Conservation (phyloP, 2,329 filamentous ascomycete species). For the Waltergamsia citrina region DNA sequence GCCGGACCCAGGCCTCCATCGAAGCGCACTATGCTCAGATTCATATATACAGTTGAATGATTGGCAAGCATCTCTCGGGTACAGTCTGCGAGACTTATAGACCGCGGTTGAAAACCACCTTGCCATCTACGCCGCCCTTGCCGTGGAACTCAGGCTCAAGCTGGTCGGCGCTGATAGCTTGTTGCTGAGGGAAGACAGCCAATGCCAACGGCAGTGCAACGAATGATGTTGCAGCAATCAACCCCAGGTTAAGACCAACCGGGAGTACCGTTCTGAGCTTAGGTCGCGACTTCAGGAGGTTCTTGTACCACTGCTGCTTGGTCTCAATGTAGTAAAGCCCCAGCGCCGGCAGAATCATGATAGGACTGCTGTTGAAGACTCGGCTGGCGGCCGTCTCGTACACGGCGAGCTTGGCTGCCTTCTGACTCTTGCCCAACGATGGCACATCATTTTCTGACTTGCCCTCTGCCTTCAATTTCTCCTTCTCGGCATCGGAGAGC, state of each 20-base stretch:
- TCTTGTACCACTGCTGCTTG: slow-evolving; percentile 27
- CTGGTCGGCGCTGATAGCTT: slow-evolving; percentile 64
- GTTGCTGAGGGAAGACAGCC: slow-evolving; percentile 85
- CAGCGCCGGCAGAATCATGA: slow-evolving; percentile 93
- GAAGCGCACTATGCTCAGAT: too few species aligned
- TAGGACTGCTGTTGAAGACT: slow-evolving; percentile 87
- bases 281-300: slow-evolving; percentile 52
- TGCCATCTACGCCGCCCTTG: slow-evolving; percentile 65
- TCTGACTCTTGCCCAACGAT: slow-evolving; percentile 77
- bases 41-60: neutral
- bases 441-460: slow-evolving; percentile 54
- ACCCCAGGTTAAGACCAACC: slow-evolving; percentile 72
- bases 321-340: slow-evolving; percentile 73
- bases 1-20: too few species aligned
- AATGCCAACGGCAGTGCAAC: slow-evolving; percentile 84
- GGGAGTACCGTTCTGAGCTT: slow-evolving; percentile 46
- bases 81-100: too few species aligned
- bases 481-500: slow-evolving; percentile 60
- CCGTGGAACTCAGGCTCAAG: slow-evolving; percentile 84
- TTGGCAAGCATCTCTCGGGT: neutral
- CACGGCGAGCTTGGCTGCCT: slow-evolving; percentile 81
- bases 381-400: slow-evolving; percentile 86
- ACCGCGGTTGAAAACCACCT: slow-evolving; percentile 95
- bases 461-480: slow-evolving; percentile 43
- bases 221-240: slow-evolving; percentile 81